Evolutionary conservation across 2,329 filamentous ascomycete species (phyloP), one percentile per base, ranked within the genome.

Genomic region (Fusarium bactridioides): DNA sequence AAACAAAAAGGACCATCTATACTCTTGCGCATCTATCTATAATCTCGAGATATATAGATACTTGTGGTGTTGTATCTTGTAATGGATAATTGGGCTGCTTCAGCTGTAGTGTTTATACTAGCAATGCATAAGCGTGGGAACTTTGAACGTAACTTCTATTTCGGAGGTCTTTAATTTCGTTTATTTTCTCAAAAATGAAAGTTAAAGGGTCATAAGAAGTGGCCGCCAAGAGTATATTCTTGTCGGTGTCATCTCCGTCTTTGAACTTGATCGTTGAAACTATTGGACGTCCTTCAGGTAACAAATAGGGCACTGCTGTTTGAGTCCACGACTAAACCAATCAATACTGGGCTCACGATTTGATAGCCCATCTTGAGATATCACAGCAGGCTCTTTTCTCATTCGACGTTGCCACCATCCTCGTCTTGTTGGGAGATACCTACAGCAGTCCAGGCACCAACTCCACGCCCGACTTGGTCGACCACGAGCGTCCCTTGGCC

Each of bases 391-490:
- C 11, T 38, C 57, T 31, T 38, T 44, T 43, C 33, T 29, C 11
- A 60, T 12, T 50, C 48, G 13, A 31, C 43, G 40, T 33, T 53
- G 44, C 76, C 77, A 79, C 62, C 75, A 76, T 29, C 56, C 50
- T 55, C 63, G 63, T 48, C 71, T 67, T 18, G 70, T 78, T 4
- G 76, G 75, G 23, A 57, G 60, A 48, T 75, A 74, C 48, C 43
- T 58, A 35, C 68, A 69, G 48, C 76, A 79, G 53, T 76, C 71
- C 7, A 73, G 45, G 25, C 77, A 78, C 45, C 76, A 68, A n/a
- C 48, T 69, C 59, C 69, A 73, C 7, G 67, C 55, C 25, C 67
- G 68, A 40, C 65, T 68, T 10, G 53, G 41, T 23, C 64, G 58
- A 25, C 71, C 72, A 21, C 40, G 61, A 8, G 64, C 35, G 47